Evolutionary conservation across 345 rosid species (phyloP).

Genomic region (Populus euphratica): DNA sequence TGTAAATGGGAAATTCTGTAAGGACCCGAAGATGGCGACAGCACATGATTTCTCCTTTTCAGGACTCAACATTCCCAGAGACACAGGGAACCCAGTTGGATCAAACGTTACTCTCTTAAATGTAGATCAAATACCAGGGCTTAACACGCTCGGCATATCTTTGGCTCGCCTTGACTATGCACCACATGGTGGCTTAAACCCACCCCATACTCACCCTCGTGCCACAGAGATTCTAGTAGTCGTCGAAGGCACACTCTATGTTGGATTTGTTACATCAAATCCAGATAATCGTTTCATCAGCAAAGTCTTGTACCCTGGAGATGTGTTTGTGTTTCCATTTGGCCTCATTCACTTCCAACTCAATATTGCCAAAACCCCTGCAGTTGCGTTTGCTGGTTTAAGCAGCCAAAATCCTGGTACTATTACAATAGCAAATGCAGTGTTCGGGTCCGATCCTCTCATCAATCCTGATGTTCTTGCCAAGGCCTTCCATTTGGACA

Average conservation of each 20-base stretch:
- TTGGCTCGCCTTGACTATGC: conserved; percentile 10
- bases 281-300: background rate
- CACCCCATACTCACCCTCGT: conserved; percentile 7
- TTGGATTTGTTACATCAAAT: conserved; percentile 4
- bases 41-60: conserved; percentile 12
- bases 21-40: background rate
- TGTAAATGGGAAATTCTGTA: conserved; percentile 19
- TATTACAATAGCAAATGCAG: background rate
- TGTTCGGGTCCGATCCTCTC: background rate
- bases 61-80: conserved; percentile 1
- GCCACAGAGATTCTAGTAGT: conserved; percentile 4
- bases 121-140: background rate
- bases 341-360: conserved; percentile 7
- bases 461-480: background rate
- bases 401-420: conserved; percentile 11
- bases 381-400: background rate
- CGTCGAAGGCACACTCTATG: conserved; percentile 1
- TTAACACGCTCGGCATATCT: conserved; percentile 12
- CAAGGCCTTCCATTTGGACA: background rate
- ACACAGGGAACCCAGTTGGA: background rate
- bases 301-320: background rate
- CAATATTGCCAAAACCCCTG: conserved; percentile 1
- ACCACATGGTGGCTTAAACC: conserved; percentile 7
- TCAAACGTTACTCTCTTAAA: conserved; percentile 11
- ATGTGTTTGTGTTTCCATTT: conserved; percentile 1